phyloP scores from a whole-genome alignment of 179 eudicot genomes.

The Sideroxylon spinosum region DNA sequence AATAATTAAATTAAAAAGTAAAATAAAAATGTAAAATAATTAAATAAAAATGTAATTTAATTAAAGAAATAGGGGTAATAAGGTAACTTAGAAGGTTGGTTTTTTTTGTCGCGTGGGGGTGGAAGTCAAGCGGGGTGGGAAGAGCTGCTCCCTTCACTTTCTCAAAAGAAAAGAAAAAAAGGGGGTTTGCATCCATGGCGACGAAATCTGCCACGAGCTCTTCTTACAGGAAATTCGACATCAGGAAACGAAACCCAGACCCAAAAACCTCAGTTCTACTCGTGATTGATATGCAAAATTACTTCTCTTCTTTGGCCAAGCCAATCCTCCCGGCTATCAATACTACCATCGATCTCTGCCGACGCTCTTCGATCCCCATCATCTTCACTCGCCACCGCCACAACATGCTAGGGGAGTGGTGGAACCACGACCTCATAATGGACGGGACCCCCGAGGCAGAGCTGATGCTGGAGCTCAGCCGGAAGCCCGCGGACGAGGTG shows the following conservation, averaged over 20 bases:
- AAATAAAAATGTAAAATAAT: no score
- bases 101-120: no score
- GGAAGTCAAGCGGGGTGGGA: no score
- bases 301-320: conserved; percentile 51
- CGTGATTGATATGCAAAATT: conserved; percentile 66
- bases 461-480: conserved; percentile 41
- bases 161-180: no score
- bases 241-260: conserved; percentile 40
- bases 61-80: no score
- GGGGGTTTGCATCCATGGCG: conserved; percentile 1
- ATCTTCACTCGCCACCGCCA: conserved; percentile 84
- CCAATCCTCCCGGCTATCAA: conserved; percentile 54
- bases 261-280: conserved; percentile 38
- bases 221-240: conserved; percentile 33
- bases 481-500: conserved; percentile 33
- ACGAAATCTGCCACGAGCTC: conserved; percentile 4
- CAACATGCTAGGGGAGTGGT: conserved; percentile 70
- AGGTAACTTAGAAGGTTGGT: no score
- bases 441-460: conserved; percentile 65
- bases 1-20: no score
- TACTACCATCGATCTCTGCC: conserved; percentile 71
- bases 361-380: conserved; percentile 45
- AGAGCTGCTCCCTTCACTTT: no score
- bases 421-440: conserved; percentile 53
- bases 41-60: no score